Base-by-base conservation (phyloP, 257 asterid genomes). In the Przewalskia tangutica region DNA sequence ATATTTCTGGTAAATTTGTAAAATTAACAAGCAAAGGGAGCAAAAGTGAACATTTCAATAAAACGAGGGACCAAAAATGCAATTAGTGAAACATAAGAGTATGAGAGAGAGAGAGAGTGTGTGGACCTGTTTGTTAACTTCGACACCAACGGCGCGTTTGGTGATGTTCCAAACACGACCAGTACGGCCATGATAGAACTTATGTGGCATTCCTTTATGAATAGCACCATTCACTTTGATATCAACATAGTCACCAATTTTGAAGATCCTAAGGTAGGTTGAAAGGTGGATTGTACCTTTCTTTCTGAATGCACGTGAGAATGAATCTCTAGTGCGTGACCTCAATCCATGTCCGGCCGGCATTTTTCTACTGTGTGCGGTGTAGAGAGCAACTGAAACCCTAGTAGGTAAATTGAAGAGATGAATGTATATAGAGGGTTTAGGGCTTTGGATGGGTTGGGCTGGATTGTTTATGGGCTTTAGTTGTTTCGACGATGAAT, bases 291-390 rank as follows among this genome's bases (percentile, higher is more conserved):
- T 86, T 2, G 82, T 80, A 0, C 91, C 91, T 46, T 81, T 80
- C 89, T 86, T 88, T 51, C 91, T 86, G 77, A 88, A 88, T 0
- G 86, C 88, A 16, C 90, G 82, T 1, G 89, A 38, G 82, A 88
- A 88, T 76, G 55, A 58, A 80, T 86, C 89, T 27, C 89, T 48
- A 2, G 90, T 88, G 18, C 90, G 80, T 20, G 91, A 8, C 60
- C 91, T 81, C 17, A 86, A 1, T 1, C 91, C 91, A n/a, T 88
- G 91, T 11, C 91, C 91, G 16, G 91, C 91, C 80, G 91, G 91
- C 91, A 88, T 88, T 66, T 66, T 66, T 10, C 44, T 64, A 40
- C n/a, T 23, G 16, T 67, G 10, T 4, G 44, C 5, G 4, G 4
- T 0, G 18, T 2, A 23, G 46, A 18, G 16, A 27, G 62, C 7